Percentiles rank a stretch among this genome's conserved stretches.
phyloP scores from a whole-genome alignment of 2,329 filamentous ascomycete genomes.

The Aspergillus sergii region DNA sequence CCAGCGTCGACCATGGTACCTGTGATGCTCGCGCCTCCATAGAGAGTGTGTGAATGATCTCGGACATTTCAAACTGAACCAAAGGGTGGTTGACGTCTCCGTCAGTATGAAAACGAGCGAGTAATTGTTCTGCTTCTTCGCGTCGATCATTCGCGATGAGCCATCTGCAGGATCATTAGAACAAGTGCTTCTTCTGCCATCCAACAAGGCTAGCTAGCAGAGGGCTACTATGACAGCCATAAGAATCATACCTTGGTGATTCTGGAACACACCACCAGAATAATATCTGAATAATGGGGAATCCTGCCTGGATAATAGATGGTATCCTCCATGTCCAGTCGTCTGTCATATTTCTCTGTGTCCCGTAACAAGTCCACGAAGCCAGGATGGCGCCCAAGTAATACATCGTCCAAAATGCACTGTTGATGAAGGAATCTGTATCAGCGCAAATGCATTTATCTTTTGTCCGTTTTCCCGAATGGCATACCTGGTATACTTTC shows the following conservation, averaged over 20 bases:
- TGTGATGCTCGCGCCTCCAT: conserved; percentile 9
- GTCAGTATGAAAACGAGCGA: conserved; percentile 25
- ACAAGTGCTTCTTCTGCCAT: not conserved
- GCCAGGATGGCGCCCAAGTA: conserved; percentile 24
- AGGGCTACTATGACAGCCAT: too few species aligned
- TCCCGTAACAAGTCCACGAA: conserved; percentile 19
- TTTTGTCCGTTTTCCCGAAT: not conserved
- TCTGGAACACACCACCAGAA: conserved; percentile 1
- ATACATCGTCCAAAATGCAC: conserved; percentile 21
- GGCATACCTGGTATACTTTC: conserved; percentile 29
- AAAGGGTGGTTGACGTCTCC: conserved; percentile 21
- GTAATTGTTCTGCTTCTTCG: conserved; percentile 22
- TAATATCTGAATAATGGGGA: conserved; percentile 17
- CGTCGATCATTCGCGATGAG: conserved; percentile 25
- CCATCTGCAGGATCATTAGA: conserved; percentile 17
- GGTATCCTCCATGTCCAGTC: conserved; percentile 32
- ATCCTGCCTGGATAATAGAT: conserved; percentile 23
- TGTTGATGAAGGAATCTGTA: not conserved
- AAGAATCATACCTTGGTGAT: not conserved
- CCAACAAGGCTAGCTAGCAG: too few species aligned
- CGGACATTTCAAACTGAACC: conserved; percentile 28
- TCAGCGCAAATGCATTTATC: not conserved
- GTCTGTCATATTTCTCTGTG: conserved; percentile 18
- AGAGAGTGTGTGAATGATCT: conserved; percentile 26
- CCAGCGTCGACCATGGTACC: conserved; percentile 18